Percentiles rank a stretch among this genome's conserved stretches.
Evolutionary conservation across 2,329 filamentous ascomycete genomes (phyloP).

Genomic region (Fusarium pseudoanthophilum): DNA sequence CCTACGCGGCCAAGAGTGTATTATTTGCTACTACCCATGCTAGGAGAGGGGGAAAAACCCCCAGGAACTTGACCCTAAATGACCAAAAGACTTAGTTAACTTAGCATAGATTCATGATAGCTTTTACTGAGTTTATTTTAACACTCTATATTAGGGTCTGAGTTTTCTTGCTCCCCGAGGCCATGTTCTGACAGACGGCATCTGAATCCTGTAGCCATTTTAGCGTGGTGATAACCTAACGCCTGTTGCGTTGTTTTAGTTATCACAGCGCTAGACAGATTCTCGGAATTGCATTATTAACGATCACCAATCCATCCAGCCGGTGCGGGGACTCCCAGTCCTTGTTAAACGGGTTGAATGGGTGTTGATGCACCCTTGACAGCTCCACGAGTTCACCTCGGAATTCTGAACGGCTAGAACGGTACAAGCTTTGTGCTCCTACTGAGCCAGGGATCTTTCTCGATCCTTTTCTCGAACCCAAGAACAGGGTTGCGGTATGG

Average conservation of each 20-base stretch:
- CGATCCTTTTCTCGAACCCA: constrained; percentile 29
- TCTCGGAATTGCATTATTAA: constrained; percentile 42
- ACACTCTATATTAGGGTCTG: neutral
- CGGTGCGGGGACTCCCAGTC: constrained; percentile 36
- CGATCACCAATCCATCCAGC: constrained; percentile 37
- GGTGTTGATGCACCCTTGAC: constrained; percentile 3
- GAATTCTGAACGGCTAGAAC: neutral
- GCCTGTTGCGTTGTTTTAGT: constrained; percentile 40
- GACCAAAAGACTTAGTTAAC: neutral
- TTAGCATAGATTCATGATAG: neutral
- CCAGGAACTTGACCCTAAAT: neutral
- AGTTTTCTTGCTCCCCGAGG: neutral
- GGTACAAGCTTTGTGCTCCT: constrained; percentile 25
- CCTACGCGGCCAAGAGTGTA: neutral
- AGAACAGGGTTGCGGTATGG: constrained; percentile 16
- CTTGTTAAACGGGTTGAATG: constrained; percentile 28
- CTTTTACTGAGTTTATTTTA: neutral
- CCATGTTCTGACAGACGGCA: constrained; percentile 10
- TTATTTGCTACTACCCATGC: constrained; percentile 16
- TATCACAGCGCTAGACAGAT: constrained; percentile 46
- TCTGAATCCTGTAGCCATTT: constrained; percentile 27
- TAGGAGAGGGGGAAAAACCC: neutral
- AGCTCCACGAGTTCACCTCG: constrained; percentile 31
- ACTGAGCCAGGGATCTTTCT: constrained; percentile 28
- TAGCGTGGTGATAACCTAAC: constrained; percentile 41